Base-by-base conservation (phyloP, 495 filamentous ascomycete species). In the Geopyxis carbonaria region DNA sequence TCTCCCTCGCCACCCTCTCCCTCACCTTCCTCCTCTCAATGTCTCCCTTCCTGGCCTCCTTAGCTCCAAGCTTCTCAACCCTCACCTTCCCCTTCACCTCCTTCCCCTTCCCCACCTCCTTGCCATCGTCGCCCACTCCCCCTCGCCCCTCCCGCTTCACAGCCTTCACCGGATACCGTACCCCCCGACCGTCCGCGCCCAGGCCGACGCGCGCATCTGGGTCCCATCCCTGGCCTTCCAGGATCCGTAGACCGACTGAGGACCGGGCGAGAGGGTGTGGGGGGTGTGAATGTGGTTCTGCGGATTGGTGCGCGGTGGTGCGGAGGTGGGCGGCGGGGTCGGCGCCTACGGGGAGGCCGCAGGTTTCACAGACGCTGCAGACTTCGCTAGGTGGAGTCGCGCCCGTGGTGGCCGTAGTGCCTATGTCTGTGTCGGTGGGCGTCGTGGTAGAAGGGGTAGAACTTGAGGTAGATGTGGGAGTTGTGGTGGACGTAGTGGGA, bases 191-290 rank as follows among this genome's bases (percentile, higher is more conserved):
- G 0, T 55, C 45, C 14, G 65, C 66, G 0, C 86, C 86, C 0
- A 95, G 66, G 0, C 86, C 86, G 4, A 61, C 49, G 16, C 82
- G 60, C 24, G 71, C 66, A 59, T 95, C 85, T 0, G 80, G 84
- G 55, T 93, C 80, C 80, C 82, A 95, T 25, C 87, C 86, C 45
- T 83, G 75, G 1, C 73, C 65, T 22, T 75, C 66, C 2, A 95
- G 71, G 34, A 80, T 75, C 39, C 68, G 66, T 5, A 95, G 64
- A 0, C 86, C 86, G 57, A 73, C 72, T 24, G 79, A 69, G 2
- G 65, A 67, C n/a, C 86, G 76, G 56, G 92, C 78, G 1, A 93
- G 60, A 40, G 78, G 69, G 0, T 84, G 92, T 1, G 87, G 87
- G 0, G 85, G 82, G 48, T 85, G 72, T 0, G 82, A 85, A 51